Evolutionary conservation across 2,329 filamentous ascomycete species (phyloP), one percentile per base, ranked within the genome.

Genomic region (Pyricularia grisea): DNA sequence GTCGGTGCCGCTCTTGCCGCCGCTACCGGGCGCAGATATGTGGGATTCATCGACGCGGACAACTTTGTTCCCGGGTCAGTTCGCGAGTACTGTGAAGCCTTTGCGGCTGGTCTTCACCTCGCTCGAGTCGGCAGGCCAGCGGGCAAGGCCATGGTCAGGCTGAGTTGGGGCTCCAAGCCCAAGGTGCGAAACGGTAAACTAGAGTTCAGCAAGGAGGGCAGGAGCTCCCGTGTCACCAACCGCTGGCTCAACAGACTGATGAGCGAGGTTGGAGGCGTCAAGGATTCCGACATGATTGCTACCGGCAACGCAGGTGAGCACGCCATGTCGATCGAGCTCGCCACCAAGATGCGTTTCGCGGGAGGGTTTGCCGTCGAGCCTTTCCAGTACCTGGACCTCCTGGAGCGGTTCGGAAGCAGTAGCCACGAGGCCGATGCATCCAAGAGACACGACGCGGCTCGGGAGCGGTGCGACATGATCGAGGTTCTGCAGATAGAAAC

Each of bases 291-390:
- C n/a, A 70, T 76, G 20, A 72, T 78, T 65, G 72, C 73, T 4
- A 78, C 77, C 0, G 77, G 75, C 11, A 78, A 78, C 67, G 76
- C 77, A 1, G 77, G 75, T 33, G 76, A 77, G 69, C 76, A 78
- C 67, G 75, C 76, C 69, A 78, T 81, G 74, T 76, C 74, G 14
- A 75, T 80, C 70, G 74, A 74, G 9, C 72, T 81, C n/a, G 79
- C 77, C 1, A 67, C 74, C 11, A 75, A 78, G 71, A 71, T 77
- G 31, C 69, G 73, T 20, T 67, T 76, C 50, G 77, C 76, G 0
- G 71, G 73, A 55, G 76, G 77, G 12, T 78, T 77, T 42, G 76
- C 76, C 61, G 75, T 78, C 65, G 77, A 78, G 72, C 76, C 77
- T 3, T 78, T 75, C 64, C 75, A 78, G 67, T 75, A 74, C 36